Base-by-base conservation (phyloP, 192 early-diverging fungal species). In the Coemansia sp. region DNA sequence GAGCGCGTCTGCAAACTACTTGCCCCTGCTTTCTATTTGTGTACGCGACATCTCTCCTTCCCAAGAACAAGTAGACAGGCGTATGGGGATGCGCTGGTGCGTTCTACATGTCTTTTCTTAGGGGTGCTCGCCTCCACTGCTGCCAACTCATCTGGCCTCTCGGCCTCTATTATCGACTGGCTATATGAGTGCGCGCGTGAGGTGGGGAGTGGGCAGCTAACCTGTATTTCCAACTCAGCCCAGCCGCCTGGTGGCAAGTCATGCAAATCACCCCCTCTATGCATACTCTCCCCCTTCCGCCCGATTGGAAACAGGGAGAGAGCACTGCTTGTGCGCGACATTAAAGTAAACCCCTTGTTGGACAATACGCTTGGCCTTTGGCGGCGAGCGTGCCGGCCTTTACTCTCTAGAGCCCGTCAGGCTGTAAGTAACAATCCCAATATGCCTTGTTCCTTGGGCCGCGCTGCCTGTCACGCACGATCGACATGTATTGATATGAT, bases 181-280 rank as follows among this genome's bases (percentile, higher is more conserved):
- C 57, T 8, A 15, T 9, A 33, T 15, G 3, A 7, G 57, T 34
- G 57, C 31, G 18, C 57, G 57, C 31, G 57, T 60, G 29, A 36
- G 31, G 57, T 33, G 33, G 57, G 31, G 57, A 60, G 27, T 36
- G 16, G 47, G 13, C 54, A 29, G 16, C 18, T 60, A 60, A 34
- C 57, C 31, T 60, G 57, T 60, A 60, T 60, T 60, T 31, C 15
- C 57, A 60, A 60, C 57, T 60, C 57, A 60, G 57, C 57, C 57
- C 57, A 13, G 31, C 31, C 31, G 31, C 4, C 57, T 31, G 57
- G 57, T 60, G 57, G 57, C 57, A 36, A 18, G 57, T 60, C 57
- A 60, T 33, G 57, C 57, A 60, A 60, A 60, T 60, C 27, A 5
- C 13, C 33, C 33, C 57, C 15, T 15, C 15, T 18, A 51, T 51